Conservation (phyloP, 768 basidiomycete genomes). For the Serendipita indica region DNA sequence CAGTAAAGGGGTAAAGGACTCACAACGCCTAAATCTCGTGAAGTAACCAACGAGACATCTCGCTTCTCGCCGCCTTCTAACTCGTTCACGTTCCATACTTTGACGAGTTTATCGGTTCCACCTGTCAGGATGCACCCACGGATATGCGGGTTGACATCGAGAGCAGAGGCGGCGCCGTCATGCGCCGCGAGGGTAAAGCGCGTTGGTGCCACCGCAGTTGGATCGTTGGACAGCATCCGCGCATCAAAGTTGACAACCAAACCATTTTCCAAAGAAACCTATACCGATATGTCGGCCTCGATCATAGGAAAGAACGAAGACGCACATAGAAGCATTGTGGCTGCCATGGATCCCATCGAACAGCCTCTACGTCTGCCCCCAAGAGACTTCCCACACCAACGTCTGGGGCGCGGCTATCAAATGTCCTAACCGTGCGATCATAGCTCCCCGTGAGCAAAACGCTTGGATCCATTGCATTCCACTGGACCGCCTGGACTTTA, state of each 20-base stretch:
- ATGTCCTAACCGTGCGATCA: slow-evolving; percentile 87
- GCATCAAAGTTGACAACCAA: slow-evolving; percentile 86
- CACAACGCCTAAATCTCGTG: slow-evolving; percentile 84
- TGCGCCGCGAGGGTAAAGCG: slow-evolving; percentile 88
- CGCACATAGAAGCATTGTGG: slow-evolving; percentile 71
- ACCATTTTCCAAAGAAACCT: slow-evolving; percentile 94
- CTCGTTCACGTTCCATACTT: slow-evolving; percentile 79
- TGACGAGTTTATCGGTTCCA: slow-evolving; percentile 68
- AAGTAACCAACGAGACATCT: slow-evolving; percentile 69
- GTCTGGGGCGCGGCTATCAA: slow-evolving; percentile 76
- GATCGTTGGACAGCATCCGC: slow-evolving; percentile 58
- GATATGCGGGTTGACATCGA: slow-evolving; percentile 84
- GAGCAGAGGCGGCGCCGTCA: slow-evolving; percentile 72
- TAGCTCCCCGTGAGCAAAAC: slow-evolving; percentile 88
- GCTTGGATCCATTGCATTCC: slow-evolving; percentile 80
- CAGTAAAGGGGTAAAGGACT: slow-evolving; percentile 19
- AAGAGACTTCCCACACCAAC: slow-evolving; percentile 72
- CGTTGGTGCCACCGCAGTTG: slow-evolving; percentile 47
- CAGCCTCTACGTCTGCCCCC: slow-evolving; percentile 84
- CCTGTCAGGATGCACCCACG: slow-evolving; percentile 87
- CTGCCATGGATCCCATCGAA: slow-evolving; percentile 96
- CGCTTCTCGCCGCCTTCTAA: slow-evolving; percentile 54
- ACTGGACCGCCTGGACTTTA: slow-evolving; percentile 92
- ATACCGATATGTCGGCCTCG: not conserved
- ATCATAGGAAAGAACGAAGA: slow-evolving; percentile 11